These are phyloP conservation scores for Alloteropsis semialata DNA, from an alignment of 176 grass and related monocot genomes.

Conservation along the genomic window DNA sequence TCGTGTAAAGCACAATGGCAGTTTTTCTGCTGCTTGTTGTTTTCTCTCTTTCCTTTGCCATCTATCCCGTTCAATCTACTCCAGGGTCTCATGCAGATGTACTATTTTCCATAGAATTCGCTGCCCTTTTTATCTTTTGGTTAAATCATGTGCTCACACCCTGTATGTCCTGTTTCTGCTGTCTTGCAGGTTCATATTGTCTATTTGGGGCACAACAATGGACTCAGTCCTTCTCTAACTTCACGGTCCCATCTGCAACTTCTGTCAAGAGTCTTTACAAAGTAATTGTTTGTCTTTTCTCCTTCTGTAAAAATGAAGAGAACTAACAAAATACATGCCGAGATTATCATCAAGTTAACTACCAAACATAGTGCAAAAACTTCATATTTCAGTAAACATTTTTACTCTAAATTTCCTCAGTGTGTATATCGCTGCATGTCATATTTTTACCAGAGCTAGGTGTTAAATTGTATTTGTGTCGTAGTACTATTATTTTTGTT, in stretches of 20 bases:
- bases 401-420: neutral
- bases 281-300: constrained; percentile 47
- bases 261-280: constrained; percentile 73
- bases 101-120: constrained; percentile 25
- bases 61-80: constrained; percentile 43
- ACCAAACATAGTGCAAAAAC: neutral
- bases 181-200: constrained; percentile 85
- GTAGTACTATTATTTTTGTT: too few relatives aligned
- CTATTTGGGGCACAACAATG: constrained; percentile 76
- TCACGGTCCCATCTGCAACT: constrained; percentile 61
- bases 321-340: neutral
- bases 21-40: constrained; percentile 53
- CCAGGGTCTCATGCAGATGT: constrained; percentile 36
- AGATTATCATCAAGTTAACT: neutral
- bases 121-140: constrained; percentile 22
- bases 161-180: constrained; percentile 30
- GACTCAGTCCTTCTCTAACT: constrained; percentile 62
- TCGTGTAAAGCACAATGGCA: constrained; percentile 70
- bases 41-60: constrained; percentile 42
- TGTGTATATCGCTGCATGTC: neutral
- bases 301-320: neutral
- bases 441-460: too few relatives aligned
- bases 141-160: constrained; percentile 34
- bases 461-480: too few relatives aligned
- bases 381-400: neutral